A percentile compares a stretch with the other conserved stretches of the same genome.
These are phyloP conservation scores for Lentinula sp. DNA, from an alignment of 768 basidiomycete genomes.

Conservation along the genomic window DNA sequence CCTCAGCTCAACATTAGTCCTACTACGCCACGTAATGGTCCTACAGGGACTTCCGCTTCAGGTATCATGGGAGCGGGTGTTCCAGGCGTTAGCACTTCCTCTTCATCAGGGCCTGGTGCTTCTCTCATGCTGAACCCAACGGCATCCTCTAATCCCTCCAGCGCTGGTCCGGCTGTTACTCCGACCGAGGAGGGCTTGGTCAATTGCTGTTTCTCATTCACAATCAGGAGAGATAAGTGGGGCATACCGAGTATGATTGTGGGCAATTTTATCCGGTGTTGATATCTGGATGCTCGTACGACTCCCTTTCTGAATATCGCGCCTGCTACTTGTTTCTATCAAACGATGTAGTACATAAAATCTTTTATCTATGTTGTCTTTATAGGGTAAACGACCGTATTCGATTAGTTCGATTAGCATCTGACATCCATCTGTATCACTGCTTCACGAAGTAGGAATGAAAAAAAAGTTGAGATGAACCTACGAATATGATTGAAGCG, in stretches of 20 bases:
- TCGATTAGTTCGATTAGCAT: no score
- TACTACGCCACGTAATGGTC: not conserved
- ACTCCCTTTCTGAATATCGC: not conserved
- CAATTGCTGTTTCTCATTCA: slow-evolving; percentile 90
- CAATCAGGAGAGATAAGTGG: slow-evolving; percentile 78
- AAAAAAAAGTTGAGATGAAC: no score
- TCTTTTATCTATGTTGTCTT: not conserved
- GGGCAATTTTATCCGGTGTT: slow-evolving; percentile 80
- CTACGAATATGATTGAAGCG: no score
- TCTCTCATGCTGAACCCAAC: slow-evolving; percentile 11
- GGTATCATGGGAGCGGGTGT: slow-evolving; percentile 1
- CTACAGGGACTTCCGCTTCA: not conserved
- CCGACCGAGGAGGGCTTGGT: slow-evolving; percentile 68
- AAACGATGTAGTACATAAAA: no score
- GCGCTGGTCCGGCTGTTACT: slow-evolving; percentile 2
- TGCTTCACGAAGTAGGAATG: no score
- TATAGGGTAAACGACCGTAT: not conserved
- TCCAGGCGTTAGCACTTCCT: slow-evolving; percentile 3
- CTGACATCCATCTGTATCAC: no score
- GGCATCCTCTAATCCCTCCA: not conserved
- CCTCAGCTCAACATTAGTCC: slow-evolving; percentile 41
- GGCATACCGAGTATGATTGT: slow-evolving; percentile 89
- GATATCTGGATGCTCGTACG: slow-evolving; percentile 7
- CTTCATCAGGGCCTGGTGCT: slow-evolving; percentile 3
- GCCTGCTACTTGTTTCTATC: not conserved